A percentile compares a stretch with the other conserved stretches of the same genome.
These are phyloP conservation scores for Colletotrichum tropicale DNA, from an alignment of 2,329 filamentous ascomycete genomes.

Conservation along the genomic window DNA sequence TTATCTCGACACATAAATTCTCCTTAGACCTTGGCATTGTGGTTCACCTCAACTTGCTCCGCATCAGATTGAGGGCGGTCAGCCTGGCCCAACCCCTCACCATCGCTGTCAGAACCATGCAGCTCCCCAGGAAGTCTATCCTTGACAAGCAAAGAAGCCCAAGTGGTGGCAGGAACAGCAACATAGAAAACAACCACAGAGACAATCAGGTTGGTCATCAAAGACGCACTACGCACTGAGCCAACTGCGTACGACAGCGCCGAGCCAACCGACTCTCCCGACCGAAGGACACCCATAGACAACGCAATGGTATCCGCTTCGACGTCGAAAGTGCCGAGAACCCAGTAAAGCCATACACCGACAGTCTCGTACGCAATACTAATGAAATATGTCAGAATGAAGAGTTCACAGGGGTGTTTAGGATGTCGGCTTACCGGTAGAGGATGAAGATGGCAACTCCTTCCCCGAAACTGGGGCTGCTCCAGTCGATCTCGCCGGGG, in stretches of 20 bases:
- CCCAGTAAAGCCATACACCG: conserved; percentile 49
- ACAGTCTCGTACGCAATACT: conserved; percentile 8
- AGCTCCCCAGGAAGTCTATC: neutral
- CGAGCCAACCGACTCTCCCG: conserved; percentile 52
- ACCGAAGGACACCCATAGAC: conserved; percentile 49
- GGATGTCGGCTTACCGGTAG: conserved; percentile 49
- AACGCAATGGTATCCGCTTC: conserved; percentile 54
- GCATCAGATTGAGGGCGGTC: neutral
- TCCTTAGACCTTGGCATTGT: neutral
- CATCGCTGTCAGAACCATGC: neutral
- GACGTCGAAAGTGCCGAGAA: conserved; percentile 53
- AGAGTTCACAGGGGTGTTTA: neutral
- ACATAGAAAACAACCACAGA: conserved; percentile 51
- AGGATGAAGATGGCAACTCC: conserved; percentile 53
- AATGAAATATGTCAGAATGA: neutral
- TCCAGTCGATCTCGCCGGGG: conserved; percentile 49
- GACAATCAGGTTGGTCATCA: conserved; percentile 49
- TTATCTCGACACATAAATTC: rapidly evolving
- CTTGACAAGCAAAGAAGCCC: neutral
- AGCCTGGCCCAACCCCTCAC: neutral
- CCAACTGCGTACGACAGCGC: conserved; percentile 52
- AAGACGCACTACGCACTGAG: conserved; percentile 46
- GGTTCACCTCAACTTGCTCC: neutral
- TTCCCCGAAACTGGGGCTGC: conserved; percentile 42
- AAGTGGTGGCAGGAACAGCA: neutral